Evolutionary conservation across 179 eudicot species (phyloP).

Genomic region (Corrigiola litoralis): DNA sequence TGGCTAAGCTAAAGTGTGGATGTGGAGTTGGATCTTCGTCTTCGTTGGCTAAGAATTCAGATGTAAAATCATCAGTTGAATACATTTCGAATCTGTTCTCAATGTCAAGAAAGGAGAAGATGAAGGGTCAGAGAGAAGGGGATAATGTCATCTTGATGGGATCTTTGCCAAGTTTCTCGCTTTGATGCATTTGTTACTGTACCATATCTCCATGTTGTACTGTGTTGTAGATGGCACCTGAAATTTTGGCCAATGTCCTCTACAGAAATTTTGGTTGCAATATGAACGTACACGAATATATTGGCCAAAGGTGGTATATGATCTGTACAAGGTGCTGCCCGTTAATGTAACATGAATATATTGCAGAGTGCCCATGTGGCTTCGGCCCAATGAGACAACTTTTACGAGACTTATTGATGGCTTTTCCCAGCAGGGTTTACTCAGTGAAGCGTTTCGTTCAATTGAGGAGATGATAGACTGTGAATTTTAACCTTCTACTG

Average conservation of each 20-base stretch:
- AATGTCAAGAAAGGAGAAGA: slow-evolving; percentile 33
- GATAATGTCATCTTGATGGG: slow-evolving; percentile 70
- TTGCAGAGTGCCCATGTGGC: too few relatives aligned
- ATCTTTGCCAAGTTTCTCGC: slow-evolving; percentile 59
- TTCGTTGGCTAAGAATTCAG: slow-evolving; percentile 30
- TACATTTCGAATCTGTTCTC: slow-evolving; percentile 58
- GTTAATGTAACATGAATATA: too few relatives aligned
- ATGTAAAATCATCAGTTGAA: slow-evolving; percentile 38
- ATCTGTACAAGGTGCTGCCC: too few relatives aligned
- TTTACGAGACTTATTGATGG: slow-evolving; percentile 88
- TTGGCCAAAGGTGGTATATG: too few relatives aligned
- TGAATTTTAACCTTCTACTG: slow-evolving; percentile 72
- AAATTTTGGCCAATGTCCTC: slow-evolving; percentile 14
- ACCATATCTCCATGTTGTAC: not conserved
- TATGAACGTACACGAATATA: too few relatives aligned
- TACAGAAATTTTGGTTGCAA: slow-evolving; percentile 3
- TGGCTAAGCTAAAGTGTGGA: slow-evolving; percentile 9
- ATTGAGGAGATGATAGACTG: slow-evolving; percentile 53
- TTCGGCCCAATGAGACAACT: slow-evolving; percentile 71
- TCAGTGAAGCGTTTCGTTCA: slow-evolving; percentile 64
- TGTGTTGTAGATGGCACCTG: slow-evolving; percentile 4
- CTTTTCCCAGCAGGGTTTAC: slow-evolving; percentile 73
- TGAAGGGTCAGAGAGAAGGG: slow-evolving; percentile 22
- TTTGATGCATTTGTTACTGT: slow-evolving; percentile 30
- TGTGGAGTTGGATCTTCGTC: slow-evolving; percentile 23